phyloP scores from a whole-genome alignment of 2,329 filamentous ascomycete genomes.

The Pseudomassariella vexata region DNA sequence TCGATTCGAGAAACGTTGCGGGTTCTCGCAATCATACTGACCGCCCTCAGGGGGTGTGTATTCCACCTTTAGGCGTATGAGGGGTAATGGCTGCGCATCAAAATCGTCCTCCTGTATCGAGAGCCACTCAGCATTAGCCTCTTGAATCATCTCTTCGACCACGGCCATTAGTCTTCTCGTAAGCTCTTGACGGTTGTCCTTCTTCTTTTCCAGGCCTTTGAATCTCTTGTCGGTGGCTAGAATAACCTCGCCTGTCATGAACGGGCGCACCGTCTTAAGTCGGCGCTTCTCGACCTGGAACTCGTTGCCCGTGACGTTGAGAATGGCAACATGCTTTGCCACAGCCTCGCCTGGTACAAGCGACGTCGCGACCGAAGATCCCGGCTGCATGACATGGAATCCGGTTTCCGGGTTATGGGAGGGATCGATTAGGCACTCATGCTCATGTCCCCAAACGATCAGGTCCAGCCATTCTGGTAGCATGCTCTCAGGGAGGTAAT shows the following conservation, averaged over 20 bases:
- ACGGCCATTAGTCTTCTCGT: constrained; percentile 70
- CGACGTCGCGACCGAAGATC: constrained; percentile 92
- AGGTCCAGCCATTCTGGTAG: constrained; percentile 87
- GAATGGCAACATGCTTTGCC: constrained; percentile 81
- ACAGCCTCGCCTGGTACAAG: constrained; percentile 85
- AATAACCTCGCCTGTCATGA: constrained; percentile 78
- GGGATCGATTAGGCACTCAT: constrained; percentile 90
- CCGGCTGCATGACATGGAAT: constrained; percentile 95
- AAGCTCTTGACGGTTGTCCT: constrained; percentile 77
- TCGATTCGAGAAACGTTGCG: constrained; percentile 89
- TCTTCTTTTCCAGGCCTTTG: constrained; percentile 69
- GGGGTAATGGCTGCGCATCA: constrained; percentile 64
- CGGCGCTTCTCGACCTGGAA: constrained; percentile 77
- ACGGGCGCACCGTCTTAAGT: constrained; percentile 83
- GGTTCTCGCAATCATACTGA: constrained; percentile 86
- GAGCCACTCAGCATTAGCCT: constrained; percentile 78
- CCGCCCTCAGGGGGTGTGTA: constrained; percentile 80
- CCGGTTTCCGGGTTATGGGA: constrained; percentile 76
- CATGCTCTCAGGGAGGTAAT: constrained; percentile 92
- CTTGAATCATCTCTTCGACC: constrained; percentile 80
- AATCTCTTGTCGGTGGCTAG: constrained; percentile 72
- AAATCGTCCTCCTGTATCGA: constrained; percentile 64
- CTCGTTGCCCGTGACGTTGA: constrained; percentile 76
- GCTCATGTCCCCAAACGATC: constrained; percentile 95
- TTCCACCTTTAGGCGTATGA: constrained; percentile 87